Evolutionary conservation across 257 asterid species (phyloP), one percentile per base, ranked within the genome.

Genomic region (Solanum gandarillasii): DNA sequence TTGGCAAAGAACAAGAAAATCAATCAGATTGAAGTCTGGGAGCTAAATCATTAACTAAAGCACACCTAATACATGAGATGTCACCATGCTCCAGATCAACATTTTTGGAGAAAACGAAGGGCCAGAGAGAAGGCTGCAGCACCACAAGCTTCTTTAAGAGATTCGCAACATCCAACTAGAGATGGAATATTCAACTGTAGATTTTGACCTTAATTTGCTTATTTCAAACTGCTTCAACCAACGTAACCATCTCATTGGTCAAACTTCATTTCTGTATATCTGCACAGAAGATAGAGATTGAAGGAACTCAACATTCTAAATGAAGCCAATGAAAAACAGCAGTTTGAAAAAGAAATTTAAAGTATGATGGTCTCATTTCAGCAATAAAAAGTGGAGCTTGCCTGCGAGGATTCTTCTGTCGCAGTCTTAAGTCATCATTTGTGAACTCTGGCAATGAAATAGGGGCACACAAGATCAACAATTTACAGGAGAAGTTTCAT

Each of bases 371-470:
- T 23, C 41, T 29, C 85, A 81, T 79, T 41, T 79, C 36, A 43
- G 84, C 31, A 74, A 21, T 74, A 34, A 7, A 73, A 79, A 14
- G 3, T 43, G 36, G 12, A 87, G 88, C 92, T 87, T 91, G 89
- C 99, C 98, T 94, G 92, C 98, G 97, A 89, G 98, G 94, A 91
- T 94, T 95, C 94, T 94, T 95, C 89, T 94, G 99, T 89, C 96
- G 94, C 89, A 93, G 98, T 79, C 94, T 94, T 82, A 92, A 90
- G 76, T 96, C 98, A 67, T 95, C 96, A 55, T 91, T 93, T 79
- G 93, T 87, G 86, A 87, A 90, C 92, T 93, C 99, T 96, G 90
- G 87, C 48, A 76, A 67, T 34, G 65, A 48, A 25, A 71, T 34
- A 74, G 85, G 31, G 75, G 85, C 52, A 52, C 48, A 46, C 31